Base-by-base conservation (phyloP, 1,139 yeast species). In the Geotrichum fermentans region DNA sequence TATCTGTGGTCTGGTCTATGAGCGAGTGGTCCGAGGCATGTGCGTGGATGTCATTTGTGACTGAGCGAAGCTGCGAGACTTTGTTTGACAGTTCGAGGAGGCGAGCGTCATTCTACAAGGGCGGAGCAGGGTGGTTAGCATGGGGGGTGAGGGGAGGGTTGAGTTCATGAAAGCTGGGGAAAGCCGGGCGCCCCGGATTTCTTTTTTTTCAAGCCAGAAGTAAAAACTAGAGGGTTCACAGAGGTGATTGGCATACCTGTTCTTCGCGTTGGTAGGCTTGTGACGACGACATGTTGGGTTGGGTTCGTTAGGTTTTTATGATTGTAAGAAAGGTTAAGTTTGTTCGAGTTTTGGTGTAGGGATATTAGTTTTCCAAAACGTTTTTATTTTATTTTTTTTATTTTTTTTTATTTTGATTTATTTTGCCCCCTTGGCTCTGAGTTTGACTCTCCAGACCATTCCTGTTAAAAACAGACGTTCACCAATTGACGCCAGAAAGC, bases 11-110 rank as follows among this genome's bases (percentile, higher is more conserved):
- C 4, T 64, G 56, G 58, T 81, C 83, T 49, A 89, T 70, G 30
- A 80, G 64, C 2, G 77, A 71, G 48, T 70, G 70, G 57, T 82
- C 86, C 41, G 77, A 70, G 2, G 88, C 83, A 54, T 80, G 82
- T 43, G 69, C 67, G 56, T 81, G 79, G 41, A 82, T 80, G 51
- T 83, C 88, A 54, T 74, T 75, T 45, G 86, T 82, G 28, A 82
- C 79, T 49, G 72, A 71, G 53, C 84, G 74, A 55, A 83, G 74
- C 1, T 79, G 72, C 2, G 85, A 73, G 43, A 83, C 68, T 61
- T 82, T 82, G 49, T 73, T 72, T 4, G 87, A 83, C 26, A 83
- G 70, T 53, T 73, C 75, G 51, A 80, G 76, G 55, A 83, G 71
- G 51, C 81, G 73, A 40, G 69, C 68, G 61, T 82, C 83, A 63